Conservation (phyloP, 2,329 filamentous ascomycete species). For the Exophiala bonariae region DNA sequence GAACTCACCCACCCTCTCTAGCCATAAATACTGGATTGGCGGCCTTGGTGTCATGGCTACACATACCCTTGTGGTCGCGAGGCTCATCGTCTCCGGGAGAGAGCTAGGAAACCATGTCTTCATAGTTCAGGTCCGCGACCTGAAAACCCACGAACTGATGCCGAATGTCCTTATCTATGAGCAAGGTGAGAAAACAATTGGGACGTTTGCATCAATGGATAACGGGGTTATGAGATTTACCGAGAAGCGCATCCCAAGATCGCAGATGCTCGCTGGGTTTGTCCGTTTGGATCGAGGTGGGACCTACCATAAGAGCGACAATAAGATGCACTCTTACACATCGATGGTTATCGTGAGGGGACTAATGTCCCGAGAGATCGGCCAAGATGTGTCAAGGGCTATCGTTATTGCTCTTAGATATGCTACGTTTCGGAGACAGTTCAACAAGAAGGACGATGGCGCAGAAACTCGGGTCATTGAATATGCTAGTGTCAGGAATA, state of each 20-base stretch:
- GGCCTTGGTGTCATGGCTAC: slow-evolving; percentile 28
- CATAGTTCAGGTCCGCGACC: slow-evolving; percentile 30
- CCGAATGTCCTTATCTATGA: slow-evolving; percentile 31
- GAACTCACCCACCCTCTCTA: slow-evolving; percentile 30
- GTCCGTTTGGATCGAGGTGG: slow-evolving; percentile 31
- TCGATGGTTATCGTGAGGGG: slow-evolving; percentile 35
- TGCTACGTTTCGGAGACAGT: slow-evolving; percentile 30
- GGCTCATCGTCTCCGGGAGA: slow-evolving; percentile 29
- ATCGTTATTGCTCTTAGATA: slow-evolving; percentile 38
- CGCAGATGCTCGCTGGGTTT: slow-evolving; percentile 32
- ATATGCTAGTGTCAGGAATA: slow-evolving; percentile 26
- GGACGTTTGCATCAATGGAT: slow-evolving; percentile 35
- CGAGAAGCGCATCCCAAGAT: slow-evolving; percentile 35
- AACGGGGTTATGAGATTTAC: slow-evolving; percentile 37
- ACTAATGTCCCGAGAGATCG: slow-evolving; percentile 29
- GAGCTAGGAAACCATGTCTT: slow-evolving; percentile 33
- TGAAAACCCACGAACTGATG: slow-evolving; percentile 28
- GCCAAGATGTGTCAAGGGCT: slow-evolving; percentile 34
- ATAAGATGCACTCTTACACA: slow-evolving; percentile 34
- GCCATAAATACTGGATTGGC: slow-evolving; percentile 35
- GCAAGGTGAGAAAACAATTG: slow-evolving; percentile 46
- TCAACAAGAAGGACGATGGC: slow-evolving; percentile 5
- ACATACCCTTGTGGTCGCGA: slow-evolving; percentile 32
- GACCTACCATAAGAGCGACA: slow-evolving; percentile 29
- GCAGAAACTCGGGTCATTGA: slow-evolving; percentile 24